These are phyloP conservation scores for Boletus speciosus DNA, from an alignment of 768 basidiomycete genomes.

Conservation along the genomic window DNA sequence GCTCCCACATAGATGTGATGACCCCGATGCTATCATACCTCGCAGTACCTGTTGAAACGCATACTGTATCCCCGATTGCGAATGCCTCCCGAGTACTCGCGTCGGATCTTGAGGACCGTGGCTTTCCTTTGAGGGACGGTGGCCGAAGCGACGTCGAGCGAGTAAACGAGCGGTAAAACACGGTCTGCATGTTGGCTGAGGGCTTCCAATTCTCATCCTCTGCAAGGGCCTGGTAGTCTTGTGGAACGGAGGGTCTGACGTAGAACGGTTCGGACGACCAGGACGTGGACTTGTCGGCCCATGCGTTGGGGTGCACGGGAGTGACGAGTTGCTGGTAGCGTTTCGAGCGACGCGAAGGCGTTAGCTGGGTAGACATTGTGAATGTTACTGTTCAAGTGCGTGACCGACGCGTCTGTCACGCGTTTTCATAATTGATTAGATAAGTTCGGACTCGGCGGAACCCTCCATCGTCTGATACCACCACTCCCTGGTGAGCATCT, in stretches of 20 bases:
- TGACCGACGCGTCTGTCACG: slow-evolving; percentile 23
- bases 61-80: slow-evolving; percentile 63
- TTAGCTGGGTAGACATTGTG: slow-evolving; percentile 21
- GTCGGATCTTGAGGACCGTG: slow-evolving; percentile 9
- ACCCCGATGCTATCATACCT: slow-evolving; percentile 62
- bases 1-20: slow-evolving; percentile 68
- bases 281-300: slow-evolving; percentile 24
- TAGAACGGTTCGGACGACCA: slow-evolving; percentile 29
- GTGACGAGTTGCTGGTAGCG: slow-evolving; percentile 34
- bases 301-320: slow-evolving; percentile 24
- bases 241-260: slow-evolving; percentile 16
- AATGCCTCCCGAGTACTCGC: slow-evolving; percentile 34
- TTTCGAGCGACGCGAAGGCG: slow-evolving; percentile 37
- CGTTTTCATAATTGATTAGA: slow-evolving; percentile 6
- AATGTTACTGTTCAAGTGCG: neutral
- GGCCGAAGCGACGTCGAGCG: slow-evolving; percentile 16
- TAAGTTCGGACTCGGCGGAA: slow-evolving; percentile 1
- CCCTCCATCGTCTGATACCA: neutral
- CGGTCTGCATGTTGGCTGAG: slow-evolving; percentile 17
- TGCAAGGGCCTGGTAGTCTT: slow-evolving; percentile 27
- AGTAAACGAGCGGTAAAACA: slow-evolving; percentile 30
- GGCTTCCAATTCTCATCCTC: slow-evolving; percentile 29
- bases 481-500: slow-evolving; percentile 11
- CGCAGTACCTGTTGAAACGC: slow-evolving; percentile 46
- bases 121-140: slow-evolving; percentile 14